Base-by-base conservation (phyloP, 2,329 filamentous ascomycete species). In the Tolypocladium ovalisporum region DNA sequence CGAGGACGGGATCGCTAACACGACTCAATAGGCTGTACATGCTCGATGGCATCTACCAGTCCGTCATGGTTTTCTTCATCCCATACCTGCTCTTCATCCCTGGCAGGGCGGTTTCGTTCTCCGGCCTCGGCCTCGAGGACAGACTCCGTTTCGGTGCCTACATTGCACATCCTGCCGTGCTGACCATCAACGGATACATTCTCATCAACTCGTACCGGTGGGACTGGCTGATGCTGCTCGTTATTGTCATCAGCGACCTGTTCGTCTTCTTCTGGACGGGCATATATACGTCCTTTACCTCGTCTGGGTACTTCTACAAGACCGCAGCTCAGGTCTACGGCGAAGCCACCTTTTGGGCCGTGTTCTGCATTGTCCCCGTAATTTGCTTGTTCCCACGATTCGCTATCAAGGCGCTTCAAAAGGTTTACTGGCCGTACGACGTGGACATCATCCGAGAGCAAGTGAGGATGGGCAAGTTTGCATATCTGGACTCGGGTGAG, bases 181-280 rank as follows among this genome's bases (percentile, higher is more conserved):
- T 96, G 63, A 87, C 90, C 44, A 95, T 96, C 77, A 99, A 99
- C 72, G 76, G 87, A 59, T 99, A 97, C 76, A 90, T 99, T 64
- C 78, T 99, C 62, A 85, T 97, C 76, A 99, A 99, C 74, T 95
- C 89, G 1, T 97, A 96, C 72, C 85, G 93, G 60, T 99, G 94
- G 94, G 94, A 99, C 71, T 99, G 93, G 93, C 79, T 99, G 66
- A 95, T 95, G 74, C 73, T 92, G 27, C 76, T 96, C 59, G 87
- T 97, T 61, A 87, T 95, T 55, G 74, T 75, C 29, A 81, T 97
- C 71, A 96, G 91, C 73, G 88, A 88, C 61, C 71, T 97, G 35
- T 83, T 97, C 65, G 84, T 97, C 67, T 99, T 91, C 79, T 88
- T 96, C 76, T 97, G 94, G 91, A 97, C 94, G 7, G 94, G 91